Percentiles rank a stretch among this genome's conserved stretches.
Evolutionary conservation across 495 filamentous ascomycete species (phyloP).

Genomic region (Hypoxylon lienhwacheense): DNA sequence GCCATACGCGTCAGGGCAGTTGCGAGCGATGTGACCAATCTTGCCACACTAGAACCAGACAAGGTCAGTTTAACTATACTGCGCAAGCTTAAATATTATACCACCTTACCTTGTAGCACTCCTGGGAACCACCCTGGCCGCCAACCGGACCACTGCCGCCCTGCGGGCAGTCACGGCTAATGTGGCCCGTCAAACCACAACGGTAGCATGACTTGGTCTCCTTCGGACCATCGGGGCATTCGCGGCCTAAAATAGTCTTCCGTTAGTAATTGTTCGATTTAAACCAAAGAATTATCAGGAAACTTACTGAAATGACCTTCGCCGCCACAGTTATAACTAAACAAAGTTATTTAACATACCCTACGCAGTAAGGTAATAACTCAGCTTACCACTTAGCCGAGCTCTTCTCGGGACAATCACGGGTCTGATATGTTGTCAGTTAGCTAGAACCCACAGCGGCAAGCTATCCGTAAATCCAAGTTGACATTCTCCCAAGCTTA

Average conservation of each 20-base stretch:
- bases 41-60: constrained; percentile 68
- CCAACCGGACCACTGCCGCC: constrained; percentile 51
- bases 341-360: constrained; percentile 2
- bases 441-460: background rate
- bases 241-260: constrained; percentile 63
- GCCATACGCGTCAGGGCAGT: constrained; percentile 73
- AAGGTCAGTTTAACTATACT: constrained; percentile 12
- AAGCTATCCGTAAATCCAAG: background rate
- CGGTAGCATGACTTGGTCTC: constrained; percentile 93
- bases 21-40: constrained; percentile 95
- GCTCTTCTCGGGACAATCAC: constrained; percentile 93
- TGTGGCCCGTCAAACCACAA: constrained; percentile 84
- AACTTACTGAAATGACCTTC: constrained; percentile 87
- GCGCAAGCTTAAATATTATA: background rate
- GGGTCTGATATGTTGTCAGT: constrained; percentile 60
- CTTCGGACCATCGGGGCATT: constrained; percentile 86
- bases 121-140: constrained; percentile 47
- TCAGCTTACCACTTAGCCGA: constrained; percentile 81
- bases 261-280: constrained; percentile 11
- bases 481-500: constrained; percentile 36
- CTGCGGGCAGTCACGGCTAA: constrained; percentile 86
- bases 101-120: constrained; percentile 84
- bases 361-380: constrained; percentile 1
- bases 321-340: constrained; percentile 55
- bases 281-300: background rate